Evolutionary conservation across 257 asterid species (phyloP).

Genomic region (Solanum tacnaense): DNA sequence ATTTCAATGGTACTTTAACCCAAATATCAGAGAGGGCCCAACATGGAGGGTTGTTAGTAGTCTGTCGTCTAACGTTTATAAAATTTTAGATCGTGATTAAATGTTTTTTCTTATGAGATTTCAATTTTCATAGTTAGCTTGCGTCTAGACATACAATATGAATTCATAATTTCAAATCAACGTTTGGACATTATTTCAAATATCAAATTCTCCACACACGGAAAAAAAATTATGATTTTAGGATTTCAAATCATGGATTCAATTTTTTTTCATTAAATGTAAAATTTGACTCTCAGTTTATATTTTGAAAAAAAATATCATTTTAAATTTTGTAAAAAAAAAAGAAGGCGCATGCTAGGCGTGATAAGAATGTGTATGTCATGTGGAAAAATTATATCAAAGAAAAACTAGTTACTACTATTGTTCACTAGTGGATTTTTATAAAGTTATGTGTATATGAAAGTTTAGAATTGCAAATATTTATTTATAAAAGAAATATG

Average conservation of each 20-base stretch:
- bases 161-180: not conserved
- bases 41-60: not conserved
- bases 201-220: not conserved
- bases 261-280: not conserved
- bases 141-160: accelerated
- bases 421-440: too few relatives aligned
- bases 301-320: not conserved
- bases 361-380: too few relatives aligned
- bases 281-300: not conserved
- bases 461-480: not conserved
- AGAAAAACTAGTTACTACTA: too few relatives aligned
- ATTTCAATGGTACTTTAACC: not conserved
- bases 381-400: not conserved
- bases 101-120: not conserved
- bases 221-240: too few relatives aligned
- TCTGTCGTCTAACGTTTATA: not conserved
- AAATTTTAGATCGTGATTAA: not conserved
- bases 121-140: too few relatives aligned
- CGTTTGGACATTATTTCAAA: not conserved
- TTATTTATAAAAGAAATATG: not conserved
- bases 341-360: not conserved
- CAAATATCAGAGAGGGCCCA: not conserved
- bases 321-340: not conserved
- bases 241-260: not conserved
- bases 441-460: too few relatives aligned